Evolutionary conservation across 306 rosid species (phyloP).

Genomic region (Cucurbita moschata): DNA sequence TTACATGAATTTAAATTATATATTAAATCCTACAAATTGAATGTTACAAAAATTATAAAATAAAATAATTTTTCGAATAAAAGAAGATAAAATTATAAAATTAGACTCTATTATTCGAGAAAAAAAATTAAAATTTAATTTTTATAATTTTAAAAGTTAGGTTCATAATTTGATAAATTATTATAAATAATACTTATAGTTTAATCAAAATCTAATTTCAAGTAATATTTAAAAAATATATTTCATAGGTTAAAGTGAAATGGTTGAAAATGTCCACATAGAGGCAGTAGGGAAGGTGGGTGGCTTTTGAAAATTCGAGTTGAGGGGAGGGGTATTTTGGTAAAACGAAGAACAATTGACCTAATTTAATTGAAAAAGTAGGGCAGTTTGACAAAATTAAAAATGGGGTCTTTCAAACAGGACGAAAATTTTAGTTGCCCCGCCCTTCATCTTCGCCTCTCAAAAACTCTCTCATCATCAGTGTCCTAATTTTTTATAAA

Average conservation of each 20-base stretch:
- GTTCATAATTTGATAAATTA: no score
- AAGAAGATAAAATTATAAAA: no score
- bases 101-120: no score
- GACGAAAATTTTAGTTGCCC: neutral
- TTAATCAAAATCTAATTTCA: no score
- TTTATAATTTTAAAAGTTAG: no score
- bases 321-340: neutral
- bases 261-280: neutral
- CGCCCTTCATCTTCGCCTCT: conserved; percentile 2
- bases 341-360: neutral
- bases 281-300: neutral
- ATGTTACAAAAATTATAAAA: no score
- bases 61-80: no score
- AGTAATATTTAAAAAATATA: no score
- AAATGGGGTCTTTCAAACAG: neutral
- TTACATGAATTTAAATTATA: no score
- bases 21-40: no score
- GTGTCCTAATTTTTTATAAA: neutral
- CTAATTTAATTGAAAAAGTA: neutral
- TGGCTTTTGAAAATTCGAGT: neutral
- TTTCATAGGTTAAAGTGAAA: neutral
- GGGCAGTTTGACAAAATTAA: neutral
- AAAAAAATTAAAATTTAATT: no score
- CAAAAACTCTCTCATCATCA: neutral
- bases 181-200: no score